Evolutionary conservation across 495 filamentous ascomycete genomes (phyloP), one percentile per base, ranked within the genome.

Genomic region (Talaromyces trachyspermus): DNA sequence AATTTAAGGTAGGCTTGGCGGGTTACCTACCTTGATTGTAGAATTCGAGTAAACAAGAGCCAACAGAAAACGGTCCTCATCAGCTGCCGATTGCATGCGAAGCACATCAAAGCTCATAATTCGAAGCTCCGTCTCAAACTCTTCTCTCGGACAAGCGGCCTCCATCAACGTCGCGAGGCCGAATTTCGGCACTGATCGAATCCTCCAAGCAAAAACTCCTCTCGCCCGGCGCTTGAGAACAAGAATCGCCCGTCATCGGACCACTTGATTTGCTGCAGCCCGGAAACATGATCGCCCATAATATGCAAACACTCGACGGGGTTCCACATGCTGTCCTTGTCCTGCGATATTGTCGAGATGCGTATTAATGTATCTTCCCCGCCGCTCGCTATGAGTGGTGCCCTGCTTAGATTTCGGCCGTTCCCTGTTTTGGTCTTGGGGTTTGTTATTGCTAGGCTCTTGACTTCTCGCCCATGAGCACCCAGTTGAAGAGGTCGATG

Each of bases 141-240:
- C 78, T 10, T 72, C 67, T 17, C 79, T 76, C 0, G 76, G 75
- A 54, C 78, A 83, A 8, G 68, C 62, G 0, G 79, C 80, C 54
- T 88, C 79, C 50, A 82, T 77, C 3, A 81, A 68, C 3, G 84
- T 78, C 24, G 81, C 71, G 33, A 83, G 38, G 48, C 80, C 68
- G 49, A 79, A 60, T 26, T 63, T 52, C 36, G 76, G 74, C 9
- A 89, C 59, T 1, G 46, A 54, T 1, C 67, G 62, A 9, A 95
- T 57, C 25, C 77, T 71, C 90, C 91, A 98, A 20, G 91, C 76
- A 79, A 91, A 50, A 97, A 83, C 56, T 97, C 94, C 54, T 95
- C 91, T 47, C 78, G 82, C 0, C 87, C 92, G 10, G 80, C 88
- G 52, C 85, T 87, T 46, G 85, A 92, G 57, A 97, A 84, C 8